Evolutionary conservation across 768 basidiomycete genomes (phyloP), one percentile per base, ranked within the genome.

Genomic region (Leccinum uliginosum): DNA sequence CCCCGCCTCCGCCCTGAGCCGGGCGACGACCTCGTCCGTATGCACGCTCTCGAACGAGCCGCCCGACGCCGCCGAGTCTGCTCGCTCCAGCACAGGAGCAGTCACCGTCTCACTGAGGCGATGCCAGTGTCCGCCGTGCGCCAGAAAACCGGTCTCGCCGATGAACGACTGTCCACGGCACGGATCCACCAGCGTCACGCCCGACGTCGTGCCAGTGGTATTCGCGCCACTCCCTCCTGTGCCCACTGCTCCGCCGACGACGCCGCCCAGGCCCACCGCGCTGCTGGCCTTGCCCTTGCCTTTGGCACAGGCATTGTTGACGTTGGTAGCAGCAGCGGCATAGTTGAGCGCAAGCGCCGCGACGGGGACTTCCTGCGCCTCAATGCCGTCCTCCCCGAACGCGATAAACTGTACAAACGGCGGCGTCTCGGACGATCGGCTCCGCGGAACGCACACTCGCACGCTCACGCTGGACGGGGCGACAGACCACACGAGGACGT

Each of bases 351-450:
- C 59, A 46, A 89, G 68, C 54, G 78, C 78, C 10, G 79, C 69
- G 11, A 90, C 69, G 1, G 81, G 70, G 29, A 86, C 67, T 69
- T 93, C 91, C 59, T 87, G 84, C 3, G 85, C 80, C 66, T 93
- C 91, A 15, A 93, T 62, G 11, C 90, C 90, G 55, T 83, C 78
- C 53, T 86, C 85, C 23, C 84, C 78, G 51, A 92, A 81, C 17
- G 82, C 85, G 47, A 88, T 74, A 34, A 91, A 68, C 66, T 93
- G 91, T 46, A 93, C 70, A 62, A 82, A 78, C 9, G 81, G 78
- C 1, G 64, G 50, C 14, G 65, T 47, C 6, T 32, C n/a, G 30
- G 23, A 46, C 14, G 45, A 46, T 3, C 21, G 45, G 12, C 21
- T 21, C 58, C 23, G 51, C 7, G 76, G 69, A 11, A 74, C 59